A percentile compares a stretch with the other conserved stretches of the same genome.
These are phyloP conservation scores for Diaporthe sp. DNA, from an alignment of 2,329 filamentous ascomycete species.

Conservation along the genomic window DNA sequence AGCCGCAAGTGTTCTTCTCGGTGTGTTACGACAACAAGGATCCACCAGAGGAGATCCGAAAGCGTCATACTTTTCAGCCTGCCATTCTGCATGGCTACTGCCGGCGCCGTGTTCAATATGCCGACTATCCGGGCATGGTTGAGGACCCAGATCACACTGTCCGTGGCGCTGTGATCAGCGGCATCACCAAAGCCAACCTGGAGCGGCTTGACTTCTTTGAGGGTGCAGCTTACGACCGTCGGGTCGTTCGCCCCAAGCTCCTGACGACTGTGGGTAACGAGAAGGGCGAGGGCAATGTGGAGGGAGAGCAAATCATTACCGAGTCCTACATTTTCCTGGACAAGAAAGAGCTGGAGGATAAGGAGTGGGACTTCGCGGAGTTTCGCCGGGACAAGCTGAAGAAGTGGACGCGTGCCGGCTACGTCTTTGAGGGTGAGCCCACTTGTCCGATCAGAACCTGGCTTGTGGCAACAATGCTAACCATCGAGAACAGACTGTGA, in stretches of 20 bases:
- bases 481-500: conserved; percentile 40
- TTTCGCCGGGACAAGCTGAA: conserved; percentile 82
- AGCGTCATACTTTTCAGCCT: conserved; percentile 75
- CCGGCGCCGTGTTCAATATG: conserved; percentile 75
- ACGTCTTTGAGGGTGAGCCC: conserved; percentile 57
- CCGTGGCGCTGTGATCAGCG: conserved; percentile 81
- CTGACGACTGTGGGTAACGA: conserved; percentile 53
- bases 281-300: conserved; percentile 55
- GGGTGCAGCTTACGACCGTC: conserved; percentile 77
- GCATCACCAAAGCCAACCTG: conserved; percentile 83
- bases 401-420: conserved; percentile 65
- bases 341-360: conserved; percentile 69
- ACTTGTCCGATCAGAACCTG: neutral
- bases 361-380: conserved; percentile 89
- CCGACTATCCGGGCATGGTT: conserved; percentile 87
- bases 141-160: conserved; percentile 69
- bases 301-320: conserved; percentile 63
- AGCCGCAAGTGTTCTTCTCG: conserved; percentile 85
- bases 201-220: conserved; percentile 85
- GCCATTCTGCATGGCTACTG: conserved; percentile 82
- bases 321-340: conserved; percentile 75
- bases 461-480: conserved; percentile 6
- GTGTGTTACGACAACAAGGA: conserved; percentile 77
- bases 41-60: conserved; percentile 61
- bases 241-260: conserved; percentile 66